These are phyloP conservation scores for Hordeum vulgare DNA, from an alignment of 176 grass and related monocot genomes.

Conservation along the genomic window DNA sequence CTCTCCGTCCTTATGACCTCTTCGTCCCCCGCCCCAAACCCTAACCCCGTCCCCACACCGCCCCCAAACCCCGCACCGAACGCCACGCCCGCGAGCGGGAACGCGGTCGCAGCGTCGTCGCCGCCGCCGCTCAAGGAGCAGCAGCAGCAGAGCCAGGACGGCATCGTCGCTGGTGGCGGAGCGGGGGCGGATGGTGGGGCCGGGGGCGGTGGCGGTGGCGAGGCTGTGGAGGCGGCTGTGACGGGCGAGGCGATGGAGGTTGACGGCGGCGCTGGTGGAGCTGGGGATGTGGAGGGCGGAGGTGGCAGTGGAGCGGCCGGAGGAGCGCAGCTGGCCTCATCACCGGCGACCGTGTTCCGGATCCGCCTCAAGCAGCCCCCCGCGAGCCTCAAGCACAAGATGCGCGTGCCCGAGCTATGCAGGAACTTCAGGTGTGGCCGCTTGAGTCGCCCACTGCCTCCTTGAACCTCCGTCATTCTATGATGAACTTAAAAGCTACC, in stretches of 20 bases:
- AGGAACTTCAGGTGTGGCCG: conserved; percentile 80
- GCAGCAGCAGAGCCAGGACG: conserved; percentile 34
- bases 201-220: conserved; percentile 23
- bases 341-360: conserved; percentile 79
- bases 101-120: conserved; percentile 1
- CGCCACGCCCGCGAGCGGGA: conserved; percentile 11
- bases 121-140: conserved; percentile 32
- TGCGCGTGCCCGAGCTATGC: conserved; percentile 90
- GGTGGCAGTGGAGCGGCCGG: conserved; percentile 22
- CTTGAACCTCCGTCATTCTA: not conserved
- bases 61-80: conserved; percentile 7
- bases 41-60: conserved; percentile 37
- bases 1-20: conserved; percentile 72
- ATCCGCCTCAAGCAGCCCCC: conserved; percentile 90
- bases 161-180: not conserved
- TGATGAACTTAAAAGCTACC: not conserved
- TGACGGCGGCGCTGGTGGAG: conserved; percentile 35
- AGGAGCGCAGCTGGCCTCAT: conserved; percentile 17
- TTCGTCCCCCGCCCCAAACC: conserved; percentile 46
- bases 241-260: conserved; percentile 44
- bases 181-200: conserved; percentile 21
- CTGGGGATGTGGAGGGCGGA: conserved; percentile 37
- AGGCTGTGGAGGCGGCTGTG: conserved; percentile 30
- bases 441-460: not conserved
- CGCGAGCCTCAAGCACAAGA: conserved; percentile 78